Evolutionary conservation across 2,329 filamentous ascomycete genomes (phyloP).

Genomic region (Venturia asperata): DNA sequence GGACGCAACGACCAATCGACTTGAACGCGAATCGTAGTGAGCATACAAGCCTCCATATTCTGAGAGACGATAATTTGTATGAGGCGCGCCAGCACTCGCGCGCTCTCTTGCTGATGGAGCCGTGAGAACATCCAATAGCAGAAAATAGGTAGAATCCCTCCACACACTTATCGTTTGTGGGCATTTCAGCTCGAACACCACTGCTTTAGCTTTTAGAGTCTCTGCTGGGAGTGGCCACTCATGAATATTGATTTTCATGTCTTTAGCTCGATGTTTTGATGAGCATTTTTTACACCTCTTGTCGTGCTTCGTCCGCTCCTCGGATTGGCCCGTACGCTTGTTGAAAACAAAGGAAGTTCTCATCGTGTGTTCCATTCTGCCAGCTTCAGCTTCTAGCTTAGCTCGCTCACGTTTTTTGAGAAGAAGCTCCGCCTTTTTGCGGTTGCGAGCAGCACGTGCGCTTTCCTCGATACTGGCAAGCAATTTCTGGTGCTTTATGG

Average conservation of each 20-base stretch:
- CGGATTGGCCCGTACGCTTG: not conserved
- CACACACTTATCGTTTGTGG: conserved; percentile 44
- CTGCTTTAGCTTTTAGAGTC: conserved; percentile 32
- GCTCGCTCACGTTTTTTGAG: not conserved
- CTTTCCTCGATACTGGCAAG: not conserved
- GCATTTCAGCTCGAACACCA: conserved; percentile 47
- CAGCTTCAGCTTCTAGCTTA: not conserved
- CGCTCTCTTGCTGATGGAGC: not conserved
- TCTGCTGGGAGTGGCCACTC: conserved; percentile 45
- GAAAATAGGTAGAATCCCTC: conserved; percentile 46
- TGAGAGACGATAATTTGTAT: not conserved
- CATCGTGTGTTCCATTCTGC: not conserved
- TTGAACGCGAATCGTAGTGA: not conserved
- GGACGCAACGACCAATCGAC: not conserved
- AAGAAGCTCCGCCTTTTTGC: not conserved
- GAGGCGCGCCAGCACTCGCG: not conserved
- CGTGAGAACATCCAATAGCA: conserved; percentile 29
- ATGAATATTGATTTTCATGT: conserved; percentile 41
- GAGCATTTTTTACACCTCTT: conserved; percentile 41
- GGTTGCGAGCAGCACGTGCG: not conserved
- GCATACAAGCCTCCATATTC: not conserved
- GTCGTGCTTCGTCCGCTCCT: conserved; percentile 26
- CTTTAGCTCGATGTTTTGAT: conserved; percentile 30
- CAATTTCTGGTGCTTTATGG: not conserved
- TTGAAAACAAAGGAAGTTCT: not conserved